Base-by-base conservation (phyloP, 352 stramenopile genomes). In the Peronospora belbahrii region DNA sequence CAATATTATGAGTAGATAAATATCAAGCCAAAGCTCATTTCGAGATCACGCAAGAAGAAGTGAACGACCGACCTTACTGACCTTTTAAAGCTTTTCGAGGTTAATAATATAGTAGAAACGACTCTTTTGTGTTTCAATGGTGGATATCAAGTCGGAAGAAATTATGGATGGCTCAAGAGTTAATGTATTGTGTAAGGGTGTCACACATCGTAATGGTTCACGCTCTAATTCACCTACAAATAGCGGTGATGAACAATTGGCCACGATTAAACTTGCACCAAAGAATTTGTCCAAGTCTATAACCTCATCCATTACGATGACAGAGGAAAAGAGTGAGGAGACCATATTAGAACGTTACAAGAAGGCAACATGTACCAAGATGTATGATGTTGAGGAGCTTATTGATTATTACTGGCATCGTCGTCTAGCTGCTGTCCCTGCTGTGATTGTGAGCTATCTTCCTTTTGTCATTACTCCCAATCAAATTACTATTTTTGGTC, bases 341-440 rank as follows among this genome's bases (percentile, higher is more conserved):
- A 61, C 56, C 6, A 39, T 88, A 18, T 27, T 83, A 24, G 62
- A 89, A 41, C 74, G 79, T 18, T 91, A 91, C 56, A 50, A 81
- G 35, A 74, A 67, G 33, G 79, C 79, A 22, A 83, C 70, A 34
- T 74, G 59, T 31, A 88, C 76, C 38, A 91, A 91, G 58, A 88
- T 91, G 79, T 91, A 88, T 62, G 79, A 91, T 47, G 79, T 91
- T 35, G 79, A 91, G 50, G 79, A 91, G 68, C 60, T 91, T 14
- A 64, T 91, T 17, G 79, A 91, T 51, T 91, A 80, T 48, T 91
- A 88, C 38, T 88, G 86, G 60, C 79, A 91, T 48, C 74, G 79
- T 18, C 76, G 79, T 4, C 62, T 91, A 28, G 79, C 79, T 0
- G 79, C 79, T 15, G 65, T 91, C 19, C 62, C 62, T 17, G 77